These are phyloP conservation scores for Trichothecium sympodiale DNA, from an alignment of 2,329 filamentous ascomycete species.

Conservation along the genomic window DNA sequence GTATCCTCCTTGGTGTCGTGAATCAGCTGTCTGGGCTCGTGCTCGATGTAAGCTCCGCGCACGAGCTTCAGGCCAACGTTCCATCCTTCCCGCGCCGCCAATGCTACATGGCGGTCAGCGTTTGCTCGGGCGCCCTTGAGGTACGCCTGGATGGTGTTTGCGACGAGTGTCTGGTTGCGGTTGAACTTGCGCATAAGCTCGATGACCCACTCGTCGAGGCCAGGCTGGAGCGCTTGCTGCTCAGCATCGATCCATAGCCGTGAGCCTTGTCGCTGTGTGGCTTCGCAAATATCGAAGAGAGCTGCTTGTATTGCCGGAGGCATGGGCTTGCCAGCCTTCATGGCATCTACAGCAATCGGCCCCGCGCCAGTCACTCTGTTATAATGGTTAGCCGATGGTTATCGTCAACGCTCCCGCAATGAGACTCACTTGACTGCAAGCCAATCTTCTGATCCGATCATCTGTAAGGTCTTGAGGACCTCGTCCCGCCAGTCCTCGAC, in stretches of 20 bases:
- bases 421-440: conserved; percentile 42
- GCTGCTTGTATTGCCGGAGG: conserved; percentile 53
- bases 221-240: conserved; percentile 64
- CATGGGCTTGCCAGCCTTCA: conserved; percentile 52
- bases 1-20: conserved; percentile 63
- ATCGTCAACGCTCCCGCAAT: no score
- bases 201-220: conserved; percentile 72
- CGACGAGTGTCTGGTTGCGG: conserved; percentile 18
- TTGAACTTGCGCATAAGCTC: conserved; percentile 54
- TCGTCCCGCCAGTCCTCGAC: conserved; percentile 39
- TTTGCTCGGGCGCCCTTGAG: conserved; percentile 32
- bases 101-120: conserved; percentile 32
- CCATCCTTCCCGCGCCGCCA: conserved; percentile 47
- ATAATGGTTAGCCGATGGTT: neutral
- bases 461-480: conserved; percentile 39
- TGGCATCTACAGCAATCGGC: conserved; percentile 53
- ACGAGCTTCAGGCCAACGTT: conserved; percentile 65
- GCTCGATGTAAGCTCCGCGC: conserved; percentile 60
- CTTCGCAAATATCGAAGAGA: conserved; percentile 63
- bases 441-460: conserved; percentile 40
- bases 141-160: conserved; percentile 2
- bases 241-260: conserved; percentile 77
- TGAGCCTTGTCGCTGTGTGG: conserved; percentile 58
- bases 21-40: conserved; percentile 59
- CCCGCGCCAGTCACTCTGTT: conserved; percentile 64